Evolutionary conservation across 352 stramenopile genomes (phyloP).

Genomic region (Phytophthora litchii): DNA sequence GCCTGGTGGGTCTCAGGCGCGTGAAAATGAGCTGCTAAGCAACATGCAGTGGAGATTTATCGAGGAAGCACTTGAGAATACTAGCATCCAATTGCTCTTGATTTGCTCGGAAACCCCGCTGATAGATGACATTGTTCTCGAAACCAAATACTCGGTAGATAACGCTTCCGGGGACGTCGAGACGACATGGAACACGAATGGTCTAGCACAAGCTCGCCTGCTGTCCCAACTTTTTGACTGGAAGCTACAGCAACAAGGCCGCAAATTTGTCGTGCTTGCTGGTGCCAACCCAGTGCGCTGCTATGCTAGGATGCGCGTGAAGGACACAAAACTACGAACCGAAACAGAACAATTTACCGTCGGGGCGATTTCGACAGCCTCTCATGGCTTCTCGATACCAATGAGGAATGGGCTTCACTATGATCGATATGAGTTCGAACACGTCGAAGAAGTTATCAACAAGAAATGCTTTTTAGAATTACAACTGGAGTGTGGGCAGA

Average conservation of each 20-base stretch:
- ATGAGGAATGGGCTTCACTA: constrained; percentile 32
- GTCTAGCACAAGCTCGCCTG: constrained; percentile 45
- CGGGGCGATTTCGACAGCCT: constrained; percentile 39
- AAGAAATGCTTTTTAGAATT: constrained; percentile 40
- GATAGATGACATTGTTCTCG: constrained; percentile 34
- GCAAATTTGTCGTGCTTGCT: constrained; percentile 51
- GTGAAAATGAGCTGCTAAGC: constrained; percentile 62
- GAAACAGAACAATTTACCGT: constrained; percentile 49
- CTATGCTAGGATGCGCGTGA: constrained; percentile 44
- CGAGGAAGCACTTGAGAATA: constrained; percentile 44
- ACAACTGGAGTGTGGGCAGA: constrained; percentile 13
- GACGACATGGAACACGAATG: constrained; percentile 50
- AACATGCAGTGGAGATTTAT: constrained; percentile 69
- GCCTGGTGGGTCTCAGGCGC: constrained; percentile 58
- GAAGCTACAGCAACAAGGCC: constrained; percentile 58
- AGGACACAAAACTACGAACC: constrained; percentile 53
- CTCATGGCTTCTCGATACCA: constrained; percentile 2
- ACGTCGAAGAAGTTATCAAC: constrained; percentile 28
- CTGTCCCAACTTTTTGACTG: constrained; percentile 70
- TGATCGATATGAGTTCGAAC: constrained; percentile 59
- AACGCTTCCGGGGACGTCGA: constrained; percentile 21
- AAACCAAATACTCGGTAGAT: background rate
- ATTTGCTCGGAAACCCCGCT: constrained; percentile 62
- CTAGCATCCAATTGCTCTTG: constrained; percentile 41
- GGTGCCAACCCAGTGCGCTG: constrained; percentile 46